These are phyloP conservation scores for Aspergillus ellipticus DNA, from an alignment of 495 filamentous ascomycete species.

Conservation along the genomic window DNA sequence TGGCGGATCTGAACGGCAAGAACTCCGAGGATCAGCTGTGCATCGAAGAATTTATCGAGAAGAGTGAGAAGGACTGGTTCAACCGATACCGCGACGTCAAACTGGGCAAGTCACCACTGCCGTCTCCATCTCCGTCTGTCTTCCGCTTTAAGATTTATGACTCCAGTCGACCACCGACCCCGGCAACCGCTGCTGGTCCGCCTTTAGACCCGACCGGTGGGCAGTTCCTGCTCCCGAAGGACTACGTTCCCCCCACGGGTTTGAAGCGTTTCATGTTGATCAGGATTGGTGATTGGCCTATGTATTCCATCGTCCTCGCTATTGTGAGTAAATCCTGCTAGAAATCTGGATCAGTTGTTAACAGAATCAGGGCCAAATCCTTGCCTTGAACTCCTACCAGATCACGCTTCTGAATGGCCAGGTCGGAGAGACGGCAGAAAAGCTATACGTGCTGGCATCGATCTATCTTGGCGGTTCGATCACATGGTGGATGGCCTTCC, in stretches of 20 bases:
- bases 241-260: conserved; percentile 63
- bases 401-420: conserved; percentile 64
- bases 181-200: background rate
- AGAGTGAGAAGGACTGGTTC: conserved; percentile 68
- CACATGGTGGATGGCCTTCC: conserved; percentile 62
- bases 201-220: conserved; percentile 13
- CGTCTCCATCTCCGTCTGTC: conserved; percentile 22
- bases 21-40: conserved; percentile 58
- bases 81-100: conserved; percentile 56
- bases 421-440: conserved; percentile 54
- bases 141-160: conserved; percentile 27
- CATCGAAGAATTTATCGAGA: conserved; percentile 62
- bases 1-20: conserved; percentile 51
- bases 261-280: conserved; percentile 50
- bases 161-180: conserved; percentile 5
- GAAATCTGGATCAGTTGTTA: background rate
- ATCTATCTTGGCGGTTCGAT: conserved; percentile 58
- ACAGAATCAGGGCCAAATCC: conserved; percentile 49
- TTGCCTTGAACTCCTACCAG: conserved; percentile 68
- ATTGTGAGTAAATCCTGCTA: conserved; percentile 19
- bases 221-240: conserved; percentile 59
- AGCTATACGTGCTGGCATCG: conserved; percentile 60
- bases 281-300: conserved; percentile 58
- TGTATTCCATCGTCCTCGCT: conserved; percentile 63
- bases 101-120: conserved; percentile 39